phyloP scores from a whole-genome alignment of 345 rosid genomes.

The Eutrema yunnanense region DNA sequence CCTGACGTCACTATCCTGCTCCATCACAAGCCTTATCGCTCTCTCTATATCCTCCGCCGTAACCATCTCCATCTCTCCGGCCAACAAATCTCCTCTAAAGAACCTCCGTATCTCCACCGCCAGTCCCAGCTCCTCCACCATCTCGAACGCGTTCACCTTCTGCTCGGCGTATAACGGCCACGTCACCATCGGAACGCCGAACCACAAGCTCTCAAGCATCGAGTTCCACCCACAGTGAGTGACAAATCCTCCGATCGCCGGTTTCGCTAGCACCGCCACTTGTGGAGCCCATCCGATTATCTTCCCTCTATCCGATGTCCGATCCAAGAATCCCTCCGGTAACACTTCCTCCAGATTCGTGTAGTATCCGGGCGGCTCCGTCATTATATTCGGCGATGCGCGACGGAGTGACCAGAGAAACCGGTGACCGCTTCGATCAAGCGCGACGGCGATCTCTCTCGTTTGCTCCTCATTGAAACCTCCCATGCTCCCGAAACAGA shows the following conservation, averaged over 20 bases:
- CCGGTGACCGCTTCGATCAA: constrained; percentile 37
- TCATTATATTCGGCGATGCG: not conserved
- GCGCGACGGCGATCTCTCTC: constrained; percentile 39
- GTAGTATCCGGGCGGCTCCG: constrained; percentile 14
- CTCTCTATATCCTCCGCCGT: constrained; percentile 39
- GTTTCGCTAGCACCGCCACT: constrained; percentile 35
- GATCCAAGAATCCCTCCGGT: constrained; percentile 42
- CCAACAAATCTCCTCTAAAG: not conserved
- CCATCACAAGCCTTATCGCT: constrained; percentile 37
- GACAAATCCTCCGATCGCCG: constrained; percentile 46
- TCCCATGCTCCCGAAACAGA: constrained; percentile 68
- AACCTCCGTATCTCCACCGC: constrained; percentile 40
- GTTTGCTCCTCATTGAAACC: constrained; percentile 43
- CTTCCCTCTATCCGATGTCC: constrained; percentile 35
- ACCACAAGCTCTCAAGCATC: constrained; percentile 48
- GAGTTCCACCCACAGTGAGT: constrained; percentile 80
- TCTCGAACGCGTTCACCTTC: constrained; percentile 46
- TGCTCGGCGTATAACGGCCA: constrained; percentile 56
- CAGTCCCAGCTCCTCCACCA: constrained; percentile 40
- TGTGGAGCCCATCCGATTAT: constrained; percentile 65
- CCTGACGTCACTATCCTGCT: constrained; percentile 24
- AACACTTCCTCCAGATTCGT: constrained; percentile 17
- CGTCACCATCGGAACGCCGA: constrained; percentile 47
- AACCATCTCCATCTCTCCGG: constrained; percentile 10
- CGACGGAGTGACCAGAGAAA: constrained; percentile 59